Percentiles rank a stretch among this genome's conserved stretches.
Evolutionary conservation across 2,329 filamentous ascomycete species (phyloP).

Genomic region (Cladosporium sp.): DNA sequence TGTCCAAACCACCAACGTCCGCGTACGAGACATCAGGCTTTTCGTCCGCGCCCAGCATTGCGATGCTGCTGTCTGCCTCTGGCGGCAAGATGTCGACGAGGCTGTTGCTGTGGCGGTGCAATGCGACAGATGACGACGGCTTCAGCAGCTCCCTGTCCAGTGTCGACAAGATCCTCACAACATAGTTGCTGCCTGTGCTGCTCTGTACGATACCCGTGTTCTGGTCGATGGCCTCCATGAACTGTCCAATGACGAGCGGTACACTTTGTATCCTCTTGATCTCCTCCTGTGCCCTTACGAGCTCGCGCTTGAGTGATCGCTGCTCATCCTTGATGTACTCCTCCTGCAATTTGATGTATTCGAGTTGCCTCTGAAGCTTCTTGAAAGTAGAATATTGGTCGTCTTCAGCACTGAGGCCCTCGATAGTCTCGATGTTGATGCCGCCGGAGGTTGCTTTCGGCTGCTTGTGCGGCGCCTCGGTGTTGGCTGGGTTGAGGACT

Average conservation of each 20-base stretch:
- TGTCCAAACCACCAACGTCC: slow-evolving; percentile 94
- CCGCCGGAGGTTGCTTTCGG: slow-evolving; percentile 78
- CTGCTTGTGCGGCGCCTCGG: slow-evolving; percentile 77
- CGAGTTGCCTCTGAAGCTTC: slow-evolving; percentile 92
- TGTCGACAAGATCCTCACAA: slow-evolving; percentile 95
- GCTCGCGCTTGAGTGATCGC: slow-evolving; percentile 92
- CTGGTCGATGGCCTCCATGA: slow-evolving; percentile 99
- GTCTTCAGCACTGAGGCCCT: slow-evolving; percentile 75
- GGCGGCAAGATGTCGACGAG: slow-evolving; percentile 98
- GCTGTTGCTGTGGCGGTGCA: slow-evolving; percentile 97
- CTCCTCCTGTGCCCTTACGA: slow-evolving; percentile 96
- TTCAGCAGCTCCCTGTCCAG: slow-evolving; percentile 98
- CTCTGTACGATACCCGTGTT: slow-evolving; percentile 99
- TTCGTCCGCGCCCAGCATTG: slow-evolving; percentile 94
- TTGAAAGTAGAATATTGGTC: slow-evolving; percentile 96
- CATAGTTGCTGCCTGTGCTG: slow-evolving; percentile 97
- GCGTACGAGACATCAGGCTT: slow-evolving; percentile 98
- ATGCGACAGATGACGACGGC: slow-evolving; percentile 93
- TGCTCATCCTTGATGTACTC: slow-evolving; percentile 99
- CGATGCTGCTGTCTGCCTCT: slow-evolving; percentile 97
- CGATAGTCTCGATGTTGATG: slow-evolving; percentile 68
- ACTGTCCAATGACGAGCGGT: slow-evolving; percentile 95
- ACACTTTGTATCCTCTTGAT: slow-evolving; percentile 99
- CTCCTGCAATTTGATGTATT: slow-evolving; percentile 97
- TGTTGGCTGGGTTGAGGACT: slow-evolving; percentile 77